phyloP scores from a whole-genome alignment of 2,329 filamentous ascomycete species.

The Colletotrichum chlorophyti region DNA sequence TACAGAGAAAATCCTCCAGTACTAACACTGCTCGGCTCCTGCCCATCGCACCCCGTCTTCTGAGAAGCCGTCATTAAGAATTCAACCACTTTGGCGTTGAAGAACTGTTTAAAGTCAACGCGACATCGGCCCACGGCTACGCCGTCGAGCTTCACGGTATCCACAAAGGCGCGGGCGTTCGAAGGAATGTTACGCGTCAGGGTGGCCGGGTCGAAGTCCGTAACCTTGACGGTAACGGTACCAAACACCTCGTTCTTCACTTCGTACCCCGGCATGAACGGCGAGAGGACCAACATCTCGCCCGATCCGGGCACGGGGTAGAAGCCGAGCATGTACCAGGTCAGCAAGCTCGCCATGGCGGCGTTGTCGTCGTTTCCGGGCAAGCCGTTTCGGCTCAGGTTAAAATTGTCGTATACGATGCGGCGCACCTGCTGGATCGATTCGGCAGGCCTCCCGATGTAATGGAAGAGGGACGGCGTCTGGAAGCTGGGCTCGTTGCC shows the following conservation, averaged over 20 bases:
- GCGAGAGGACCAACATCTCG: conserved; percentile 1
- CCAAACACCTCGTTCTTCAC: not conserved
- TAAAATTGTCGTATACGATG: conserved; percentile 1
- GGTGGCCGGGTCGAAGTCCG: not conserved
- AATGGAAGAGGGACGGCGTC: not conserved
- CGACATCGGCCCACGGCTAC: not conserved
- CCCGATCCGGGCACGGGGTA: not conserved
- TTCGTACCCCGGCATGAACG: not conserved
- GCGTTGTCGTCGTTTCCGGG: conserved; percentile 2
- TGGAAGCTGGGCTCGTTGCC: conserved; percentile 15
- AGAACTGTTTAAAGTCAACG: not conserved
- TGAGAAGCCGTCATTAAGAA: not conserved
- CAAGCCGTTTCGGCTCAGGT: not conserved
- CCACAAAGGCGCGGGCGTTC: not conserved
- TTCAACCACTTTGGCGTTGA: not conserved
- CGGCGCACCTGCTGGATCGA: not conserved
- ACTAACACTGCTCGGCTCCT: not conserved
- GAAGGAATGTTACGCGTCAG: not conserved
- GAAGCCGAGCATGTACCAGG: not conserved
- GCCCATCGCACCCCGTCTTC: conserved; percentile 5
- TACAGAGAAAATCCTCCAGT: not conserved
- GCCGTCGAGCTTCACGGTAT: not conserved
- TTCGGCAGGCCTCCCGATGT: not conserved
- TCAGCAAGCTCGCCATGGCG: not conserved
- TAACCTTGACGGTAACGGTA: not conserved